These are phyloP conservation scores for Ganoderma leucocontextum DNA, from an alignment of 1,284 basidiomycete genomes.

Conservation along the genomic window DNA sequence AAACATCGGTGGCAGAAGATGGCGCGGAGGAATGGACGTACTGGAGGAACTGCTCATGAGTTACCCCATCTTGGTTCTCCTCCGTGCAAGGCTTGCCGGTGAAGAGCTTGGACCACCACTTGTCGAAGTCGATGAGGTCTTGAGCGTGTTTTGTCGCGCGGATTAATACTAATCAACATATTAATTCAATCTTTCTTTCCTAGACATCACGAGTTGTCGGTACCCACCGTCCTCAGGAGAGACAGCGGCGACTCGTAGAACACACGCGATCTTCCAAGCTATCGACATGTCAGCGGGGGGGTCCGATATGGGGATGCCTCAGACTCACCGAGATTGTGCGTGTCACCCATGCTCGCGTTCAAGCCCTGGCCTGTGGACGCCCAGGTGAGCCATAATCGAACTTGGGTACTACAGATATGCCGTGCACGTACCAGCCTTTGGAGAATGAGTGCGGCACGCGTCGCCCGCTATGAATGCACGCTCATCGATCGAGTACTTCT, in stretches of 20 bases:
- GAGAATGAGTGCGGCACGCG: slow-evolving; percentile 87
- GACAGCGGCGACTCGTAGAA: slow-evolving; percentile 70
- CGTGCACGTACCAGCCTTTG: slow-evolving; percentile 56
- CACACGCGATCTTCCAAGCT: slow-evolving; percentile 83
- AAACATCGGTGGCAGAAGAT: not conserved
- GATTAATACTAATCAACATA: slow-evolving; percentile 68
- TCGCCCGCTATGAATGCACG: slow-evolving; percentile 86
- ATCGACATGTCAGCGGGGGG: not conserved
- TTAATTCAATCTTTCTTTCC: slow-evolving; percentile 50
- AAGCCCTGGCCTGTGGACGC: slow-evolving; percentile 67
- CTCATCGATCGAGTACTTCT: slow-evolving; percentile 68
- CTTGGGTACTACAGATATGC: too few relatives aligned
- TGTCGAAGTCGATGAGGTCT: slow-evolving; percentile 84
- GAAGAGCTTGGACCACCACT: slow-evolving; percentile 76
- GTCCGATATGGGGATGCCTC: too few relatives aligned
- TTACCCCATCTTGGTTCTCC: slow-evolving; percentile 64
- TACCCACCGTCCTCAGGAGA: slow-evolving; percentile 75
- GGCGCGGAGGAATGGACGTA: slow-evolving; percentile 37
- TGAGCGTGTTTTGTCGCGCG: slow-evolving; percentile 78
- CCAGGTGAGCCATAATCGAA: too few relatives aligned
- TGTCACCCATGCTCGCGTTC: slow-evolving; percentile 85
- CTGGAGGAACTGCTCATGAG: slow-evolving; percentile 70
- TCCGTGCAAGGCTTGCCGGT: slow-evolving; percentile 75
- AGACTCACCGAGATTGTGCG: slow-evolving; percentile 72
- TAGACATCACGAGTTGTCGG: slow-evolving; percentile 22